Conservation (phyloP, 345 rosid genomes). For the Sonneratia alba region DNA sequence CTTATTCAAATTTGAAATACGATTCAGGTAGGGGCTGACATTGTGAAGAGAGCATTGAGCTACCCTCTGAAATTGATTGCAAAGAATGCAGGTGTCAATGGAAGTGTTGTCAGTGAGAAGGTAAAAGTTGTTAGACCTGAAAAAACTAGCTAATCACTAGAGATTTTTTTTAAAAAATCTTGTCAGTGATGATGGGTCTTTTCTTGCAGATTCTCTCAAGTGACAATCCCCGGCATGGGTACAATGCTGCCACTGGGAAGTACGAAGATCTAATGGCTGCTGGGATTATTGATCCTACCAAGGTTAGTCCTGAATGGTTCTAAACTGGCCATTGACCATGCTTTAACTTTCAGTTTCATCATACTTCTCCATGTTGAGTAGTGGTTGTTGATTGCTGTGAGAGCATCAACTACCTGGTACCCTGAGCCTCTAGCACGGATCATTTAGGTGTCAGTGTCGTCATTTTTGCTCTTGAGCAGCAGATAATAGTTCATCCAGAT, state of each 20-base stretch:
- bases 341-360: not conserved
- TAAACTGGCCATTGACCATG: not conserved
- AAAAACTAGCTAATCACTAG: not conserved
- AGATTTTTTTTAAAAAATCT: not conserved
- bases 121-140: conserved; percentile 8
- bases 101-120: conserved; percentile 96
- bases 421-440: not conserved
- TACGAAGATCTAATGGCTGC: conserved; percentile 96
- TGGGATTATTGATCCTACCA: conserved; percentile 93
- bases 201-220: conserved; percentile 54
- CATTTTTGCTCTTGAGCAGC: too few species aligned
- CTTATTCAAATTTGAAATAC: not conserved
- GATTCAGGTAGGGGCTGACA: conserved; percentile 82
- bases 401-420: not conserved
- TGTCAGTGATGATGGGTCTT: not conserved
- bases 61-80: conserved; percentile 90
- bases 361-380: not conserved
- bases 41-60: conserved; percentile 79
- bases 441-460: too few species aligned
- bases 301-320: conserved; percentile 31
- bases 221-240: conserved; percentile 60
- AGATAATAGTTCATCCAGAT: too few species aligned
- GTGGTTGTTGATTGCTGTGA: not conserved
- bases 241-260: conserved; percentile 91
- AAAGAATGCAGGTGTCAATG: conserved; percentile 92